Evolutionary conservation across 108 stramenopile species (phyloP).

Genomic region (Parmales sp.): DNA sequence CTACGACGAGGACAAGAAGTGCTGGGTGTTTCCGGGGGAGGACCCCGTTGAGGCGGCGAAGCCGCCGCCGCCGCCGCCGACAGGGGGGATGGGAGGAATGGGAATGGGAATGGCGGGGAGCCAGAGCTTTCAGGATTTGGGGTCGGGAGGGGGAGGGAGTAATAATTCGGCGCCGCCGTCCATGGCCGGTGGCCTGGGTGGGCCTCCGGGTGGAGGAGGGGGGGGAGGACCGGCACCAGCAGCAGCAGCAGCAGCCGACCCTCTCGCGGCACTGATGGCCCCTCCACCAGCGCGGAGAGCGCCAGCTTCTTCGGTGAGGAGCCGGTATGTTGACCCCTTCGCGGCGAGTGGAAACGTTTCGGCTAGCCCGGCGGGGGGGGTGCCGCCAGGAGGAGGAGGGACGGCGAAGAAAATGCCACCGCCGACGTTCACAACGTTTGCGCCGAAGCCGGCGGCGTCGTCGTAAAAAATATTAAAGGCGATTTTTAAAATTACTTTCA

Average conservation of each 20-base stretch:
- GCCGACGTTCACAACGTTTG: too few species aligned
- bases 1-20: conserved; percentile 42
- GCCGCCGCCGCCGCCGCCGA: conserved; percentile 71
- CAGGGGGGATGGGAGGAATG: conserved; percentile 18
- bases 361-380: background rate
- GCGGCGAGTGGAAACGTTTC: conserved; percentile 30
- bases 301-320: conserved; percentile 7
- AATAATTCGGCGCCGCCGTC: conserved; percentile 68
- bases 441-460: too few species aligned
- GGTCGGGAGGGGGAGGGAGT: conserved; percentile 9
- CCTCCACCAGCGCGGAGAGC: conserved; percentile 46
- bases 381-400: background rate
- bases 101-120: conserved; percentile 28
- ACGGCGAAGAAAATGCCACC: too few species aligned
- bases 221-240: conserved; percentile 13
- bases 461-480: too few species aligned
- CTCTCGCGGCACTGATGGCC: conserved; percentile 81
- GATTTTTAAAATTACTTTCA: too few species aligned
- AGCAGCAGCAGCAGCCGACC: conserved; percentile 43
- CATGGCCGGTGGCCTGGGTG: conserved; percentile 18
- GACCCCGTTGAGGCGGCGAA: conserved; percentile 14
- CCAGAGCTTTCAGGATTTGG: too few species aligned
- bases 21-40: conserved; percentile 20
- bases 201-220: conserved; percentile 15
- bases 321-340: conserved; percentile 30